These are phyloP conservation scores for Zangia roseola DNA, from an alignment of 768 basidiomycete genomes.

Conservation along the genomic window DNA sequence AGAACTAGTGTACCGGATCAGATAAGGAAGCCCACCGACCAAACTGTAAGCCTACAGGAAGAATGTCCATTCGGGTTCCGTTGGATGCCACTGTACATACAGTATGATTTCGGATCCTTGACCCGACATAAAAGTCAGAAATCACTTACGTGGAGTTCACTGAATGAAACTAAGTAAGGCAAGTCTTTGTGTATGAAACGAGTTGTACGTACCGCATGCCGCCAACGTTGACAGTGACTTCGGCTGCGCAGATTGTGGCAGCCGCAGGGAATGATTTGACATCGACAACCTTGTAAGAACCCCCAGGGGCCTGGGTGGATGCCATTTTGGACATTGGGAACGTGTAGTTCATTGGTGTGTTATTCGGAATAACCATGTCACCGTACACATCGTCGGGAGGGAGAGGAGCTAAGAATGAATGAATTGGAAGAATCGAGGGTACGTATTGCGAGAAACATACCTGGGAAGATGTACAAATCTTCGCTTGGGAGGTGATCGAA, in stretches of 20 bases:
- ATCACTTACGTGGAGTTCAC: slow-evolving; percentile 46
- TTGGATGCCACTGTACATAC: slow-evolving; percentile 47
- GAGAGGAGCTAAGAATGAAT: slow-evolving; percentile 33
- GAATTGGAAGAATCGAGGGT: background rate
- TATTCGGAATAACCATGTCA: slow-evolving; percentile 49
- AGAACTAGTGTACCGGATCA: slow-evolving; percentile 22
- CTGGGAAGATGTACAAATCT: slow-evolving; percentile 57
- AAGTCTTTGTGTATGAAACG: background rate
- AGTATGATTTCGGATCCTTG: background rate
- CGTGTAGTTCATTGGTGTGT: slow-evolving; percentile 50
- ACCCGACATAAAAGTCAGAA: background rate
- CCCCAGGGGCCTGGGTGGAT: slow-evolving; percentile 46
- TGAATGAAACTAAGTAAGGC: slow-evolving; percentile 6
- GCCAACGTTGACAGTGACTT: slow-evolving; percentile 58
- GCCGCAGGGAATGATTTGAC: slow-evolving; percentile 51
- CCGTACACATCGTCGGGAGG: slow-evolving; percentile 41
- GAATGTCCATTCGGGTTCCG: slow-evolving; percentile 48
- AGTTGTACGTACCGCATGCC: slow-evolving; percentile 48
- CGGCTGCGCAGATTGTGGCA: slow-evolving; percentile 53
- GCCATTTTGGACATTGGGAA: slow-evolving; percentile 52
- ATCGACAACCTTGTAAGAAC: slow-evolving; percentile 61
- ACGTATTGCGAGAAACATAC: slow-evolving; percentile 20
- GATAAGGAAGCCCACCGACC: background rate
- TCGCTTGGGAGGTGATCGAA: slow-evolving; percentile 55
- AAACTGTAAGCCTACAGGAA: slow-evolving; percentile 30